These are phyloP conservation scores for Astrocystis sublimbata DNA, from an alignment of 495 filamentous ascomycete species.

Conservation along the genomic window DNA sequence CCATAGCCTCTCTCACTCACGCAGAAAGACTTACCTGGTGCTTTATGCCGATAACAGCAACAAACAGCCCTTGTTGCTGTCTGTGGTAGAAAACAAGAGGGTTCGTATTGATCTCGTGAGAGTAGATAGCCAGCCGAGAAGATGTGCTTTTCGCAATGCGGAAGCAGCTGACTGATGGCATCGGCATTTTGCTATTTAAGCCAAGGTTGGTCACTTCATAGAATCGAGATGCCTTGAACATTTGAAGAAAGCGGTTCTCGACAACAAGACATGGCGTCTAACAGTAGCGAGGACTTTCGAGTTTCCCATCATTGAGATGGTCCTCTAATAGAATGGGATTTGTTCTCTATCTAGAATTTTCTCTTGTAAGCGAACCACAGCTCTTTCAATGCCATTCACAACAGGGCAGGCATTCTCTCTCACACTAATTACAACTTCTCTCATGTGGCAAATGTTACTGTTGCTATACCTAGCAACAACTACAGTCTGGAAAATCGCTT, in stretches of 20 bases:
- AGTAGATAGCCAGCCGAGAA: not conserved
- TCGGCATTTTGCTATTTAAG: not conserved
- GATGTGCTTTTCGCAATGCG: not conserved
- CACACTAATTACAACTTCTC: too few species aligned
- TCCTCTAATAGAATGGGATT: not conserved
- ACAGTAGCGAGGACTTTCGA: not conserved
- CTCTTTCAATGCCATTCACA: not conserved
- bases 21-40: not conserved
- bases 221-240: not conserved
- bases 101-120: not conserved
- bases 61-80: not conserved
- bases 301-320: not conserved
- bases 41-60: not conserved
- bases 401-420: too few species aligned
- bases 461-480: too few species aligned
- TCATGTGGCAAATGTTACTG: too few species aligned
- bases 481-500: too few species aligned
- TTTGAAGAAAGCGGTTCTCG: not conserved
- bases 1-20: slow-evolving; percentile 4
- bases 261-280: not conserved
- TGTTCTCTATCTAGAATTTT: not conserved
- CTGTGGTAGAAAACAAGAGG: not conserved
- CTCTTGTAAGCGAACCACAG: not conserved
- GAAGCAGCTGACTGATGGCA: not conserved
- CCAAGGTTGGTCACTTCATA: not conserved